phyloP scores from a whole-genome alignment of 2,329 filamentous ascomycete genomes.

The Cladosporium sp. region DNA sequence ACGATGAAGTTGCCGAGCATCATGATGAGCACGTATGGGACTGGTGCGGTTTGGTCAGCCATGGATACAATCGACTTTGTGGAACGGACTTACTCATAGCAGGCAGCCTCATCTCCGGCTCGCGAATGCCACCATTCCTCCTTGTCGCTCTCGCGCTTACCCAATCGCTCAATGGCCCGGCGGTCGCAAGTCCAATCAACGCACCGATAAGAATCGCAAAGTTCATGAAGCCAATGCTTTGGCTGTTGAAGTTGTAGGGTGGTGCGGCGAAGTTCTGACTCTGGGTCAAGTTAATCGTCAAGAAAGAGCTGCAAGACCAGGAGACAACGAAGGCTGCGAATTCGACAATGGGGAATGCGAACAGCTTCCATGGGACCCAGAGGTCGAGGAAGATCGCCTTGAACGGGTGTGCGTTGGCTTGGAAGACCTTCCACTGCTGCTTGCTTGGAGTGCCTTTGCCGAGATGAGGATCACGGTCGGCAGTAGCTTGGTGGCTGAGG shows the following conservation, averaged over 20 bases:
- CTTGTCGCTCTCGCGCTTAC: constrained; percentile 51
- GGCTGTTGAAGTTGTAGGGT: constrained; percentile 51
- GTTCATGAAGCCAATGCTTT: constrained; percentile 53
- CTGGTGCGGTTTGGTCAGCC: constrained; percentile 30
- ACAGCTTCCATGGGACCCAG: constrained; percentile 60
- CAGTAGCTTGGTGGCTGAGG: constrained; percentile 32
- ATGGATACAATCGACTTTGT: background rate
- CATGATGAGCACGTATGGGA: constrained; percentile 55
- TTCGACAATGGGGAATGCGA: constrained; percentile 60
- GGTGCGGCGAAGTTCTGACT: constrained; percentile 52
- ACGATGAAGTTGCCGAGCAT: constrained; percentile 56
- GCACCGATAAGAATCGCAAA: constrained; percentile 54
- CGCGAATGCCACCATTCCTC: constrained; percentile 52
- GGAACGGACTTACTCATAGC: constrained; percentile 33
- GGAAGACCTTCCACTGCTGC: constrained; percentile 53
- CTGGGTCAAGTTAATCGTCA: constrained; percentile 59
- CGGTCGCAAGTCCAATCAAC: constrained; percentile 52
- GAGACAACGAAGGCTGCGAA: constrained; percentile 59
- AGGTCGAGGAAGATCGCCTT: constrained; percentile 50
- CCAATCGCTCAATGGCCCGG: constrained; percentile 55
- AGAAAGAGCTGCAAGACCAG: constrained; percentile 55
- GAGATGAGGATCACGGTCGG: constrained; percentile 51
- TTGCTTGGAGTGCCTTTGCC: constrained; percentile 53
- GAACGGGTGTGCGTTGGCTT: constrained; percentile 44
- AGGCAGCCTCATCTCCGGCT: constrained; percentile 56